phyloP scores from a whole-genome alignment of 2,329 filamentous ascomycete species.

The Teratosphaeria zuluensis region DNA sequence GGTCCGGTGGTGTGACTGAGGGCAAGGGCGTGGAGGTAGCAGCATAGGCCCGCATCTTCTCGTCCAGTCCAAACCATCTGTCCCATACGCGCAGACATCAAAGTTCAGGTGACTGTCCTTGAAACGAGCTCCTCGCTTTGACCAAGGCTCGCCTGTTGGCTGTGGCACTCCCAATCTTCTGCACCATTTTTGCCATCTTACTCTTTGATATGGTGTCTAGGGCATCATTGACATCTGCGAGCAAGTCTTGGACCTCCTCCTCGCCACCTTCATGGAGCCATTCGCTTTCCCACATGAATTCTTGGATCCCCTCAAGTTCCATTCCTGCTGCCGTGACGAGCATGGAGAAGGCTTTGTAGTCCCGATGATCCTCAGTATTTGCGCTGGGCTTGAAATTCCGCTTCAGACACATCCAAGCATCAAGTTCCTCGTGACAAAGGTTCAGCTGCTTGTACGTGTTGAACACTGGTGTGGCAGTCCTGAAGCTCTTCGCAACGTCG shows the following conservation, averaged over 20 bases:
- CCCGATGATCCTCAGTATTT: too few relatives aligned
- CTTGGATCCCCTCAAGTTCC: background rate
- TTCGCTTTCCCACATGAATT: background rate
- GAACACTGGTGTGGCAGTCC: background rate
- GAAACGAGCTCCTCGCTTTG: background rate
- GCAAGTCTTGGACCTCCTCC: background rate
- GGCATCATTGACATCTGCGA: background rate
- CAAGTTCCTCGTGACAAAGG: background rate
- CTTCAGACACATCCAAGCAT: background rate
- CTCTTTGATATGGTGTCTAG: background rate
- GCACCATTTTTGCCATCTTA: background rate
- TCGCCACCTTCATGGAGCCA: background rate
- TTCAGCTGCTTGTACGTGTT: background rate
- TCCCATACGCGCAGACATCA: background rate
- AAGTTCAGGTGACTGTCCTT: background rate
- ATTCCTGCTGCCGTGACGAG: background rate
- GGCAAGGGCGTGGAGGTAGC: slow-evolving; percentile 5
- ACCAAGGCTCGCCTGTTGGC: background rate
- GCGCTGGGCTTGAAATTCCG: background rate
- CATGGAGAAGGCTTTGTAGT: background rate
- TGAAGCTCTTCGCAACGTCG: background rate
- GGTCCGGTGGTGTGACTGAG: slow-evolving; percentile 21
- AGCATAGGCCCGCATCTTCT: background rate
- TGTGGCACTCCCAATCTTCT: background rate
- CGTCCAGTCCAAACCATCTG: background rate